A percentile compares a stretch with the other conserved stretches of the same genome.
phyloP scores from a whole-genome alignment of 2,329 filamentous ascomycete species.

The Phyllosticta citribraziliensis region DNA sequence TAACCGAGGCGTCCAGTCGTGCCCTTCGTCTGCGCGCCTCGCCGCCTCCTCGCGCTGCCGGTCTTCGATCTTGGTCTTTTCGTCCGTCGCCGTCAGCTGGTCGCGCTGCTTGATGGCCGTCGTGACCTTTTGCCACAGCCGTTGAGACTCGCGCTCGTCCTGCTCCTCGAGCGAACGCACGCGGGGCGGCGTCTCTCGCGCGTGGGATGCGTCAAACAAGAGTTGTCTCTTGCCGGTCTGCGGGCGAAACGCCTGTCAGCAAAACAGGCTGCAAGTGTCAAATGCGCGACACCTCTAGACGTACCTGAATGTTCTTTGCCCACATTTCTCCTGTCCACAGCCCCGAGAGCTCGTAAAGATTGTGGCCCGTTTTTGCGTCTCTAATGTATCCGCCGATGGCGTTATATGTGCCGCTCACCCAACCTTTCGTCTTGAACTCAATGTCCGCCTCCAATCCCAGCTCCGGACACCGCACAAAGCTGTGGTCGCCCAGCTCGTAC shows the following conservation, averaged over 20 bases:
- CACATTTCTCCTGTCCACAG: slow-evolving; percentile 94
- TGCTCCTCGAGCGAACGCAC: slow-evolving; percentile 77
- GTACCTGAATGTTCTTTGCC: slow-evolving; percentile 70
- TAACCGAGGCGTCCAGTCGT: slow-evolving; percentile 80
- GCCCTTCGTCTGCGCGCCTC: slow-evolving; percentile 61
- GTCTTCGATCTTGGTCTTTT: slow-evolving; percentile 95
- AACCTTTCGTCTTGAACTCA: slow-evolving; percentile 98
- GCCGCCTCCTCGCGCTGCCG: slow-evolving; percentile 83
- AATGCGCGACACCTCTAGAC: slow-evolving; percentile 18
- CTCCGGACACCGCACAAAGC: slow-evolving; percentile 84
- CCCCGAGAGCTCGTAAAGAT: slow-evolving; percentile 84
- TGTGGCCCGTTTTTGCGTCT: slow-evolving; percentile 75
- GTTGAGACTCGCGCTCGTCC: slow-evolving; percentile 80
- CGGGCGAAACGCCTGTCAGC: slow-evolving; percentile 1
- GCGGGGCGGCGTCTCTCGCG: slow-evolving; percentile 64
- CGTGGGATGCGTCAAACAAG: slow-evolving; percentile 75
- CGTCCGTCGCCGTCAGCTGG: slow-evolving; percentile 81
- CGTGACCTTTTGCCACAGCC: slow-evolving; percentile 72
- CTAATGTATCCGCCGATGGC: slow-evolving; percentile 88
- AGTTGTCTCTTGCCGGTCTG: slow-evolving; percentile 83
- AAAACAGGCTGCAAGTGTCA: background rate
- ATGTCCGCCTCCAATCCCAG: slow-evolving; percentile 78
- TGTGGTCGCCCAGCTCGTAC: slow-evolving; percentile 95
- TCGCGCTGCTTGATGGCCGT: slow-evolving; percentile 75
- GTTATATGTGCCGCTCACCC: slow-evolving; percentile 93